These are phyloP conservation scores for Aspergillus avenaceus DNA, from an alignment of 495 filamentous ascomycete genomes.

Conservation along the genomic window DNA sequence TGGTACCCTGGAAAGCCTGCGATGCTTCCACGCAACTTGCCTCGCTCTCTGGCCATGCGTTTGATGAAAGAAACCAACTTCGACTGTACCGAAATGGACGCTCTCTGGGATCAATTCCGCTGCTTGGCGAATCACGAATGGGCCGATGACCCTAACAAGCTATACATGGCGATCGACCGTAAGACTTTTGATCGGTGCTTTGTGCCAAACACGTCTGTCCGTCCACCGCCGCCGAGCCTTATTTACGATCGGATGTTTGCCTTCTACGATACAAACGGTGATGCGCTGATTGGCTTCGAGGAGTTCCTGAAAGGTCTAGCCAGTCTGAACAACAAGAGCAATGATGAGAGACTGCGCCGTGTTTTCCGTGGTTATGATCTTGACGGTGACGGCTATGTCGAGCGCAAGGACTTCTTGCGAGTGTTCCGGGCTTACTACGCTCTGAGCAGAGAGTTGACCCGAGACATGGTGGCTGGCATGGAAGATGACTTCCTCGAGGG, in stretches of 20 bases:
- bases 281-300: conserved; percentile 88
- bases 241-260: conserved; percentile 95
- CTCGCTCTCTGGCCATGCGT: conserved; percentile 56
- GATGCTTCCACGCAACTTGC: conserved; percentile 58
- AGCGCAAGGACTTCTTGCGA: conserved; percentile 82
- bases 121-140: conserved; percentile 85
- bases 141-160: conserved; percentile 72
- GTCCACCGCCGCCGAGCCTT: conserved; percentile 75
- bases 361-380: conserved; percentile 91
- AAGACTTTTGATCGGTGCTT: conserved; percentile 89
- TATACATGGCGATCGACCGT: conserved; percentile 81
- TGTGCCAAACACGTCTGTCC: conserved; percentile 71
- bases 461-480: conserved; percentile 74
- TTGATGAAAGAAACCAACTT: conserved; percentile 70
- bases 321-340: conserved; percentile 67
- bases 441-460: conserved; percentile 77
- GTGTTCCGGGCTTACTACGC: conserved; percentile 90
- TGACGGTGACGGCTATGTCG: conserved; percentile 83
- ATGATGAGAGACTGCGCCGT: conserved; percentile 59
- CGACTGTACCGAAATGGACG: conserved; percentile 80
- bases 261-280: conserved; percentile 87
- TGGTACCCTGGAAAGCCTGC: conserved; percentile 90
- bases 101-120: conserved; percentile 93
- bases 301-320: conserved; percentile 86
- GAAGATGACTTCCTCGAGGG: conserved; percentile 76